phyloP scores from a whole-genome alignment of 2,329 filamentous ascomycete species.

The Aspergillus thermomutatus region DNA sequence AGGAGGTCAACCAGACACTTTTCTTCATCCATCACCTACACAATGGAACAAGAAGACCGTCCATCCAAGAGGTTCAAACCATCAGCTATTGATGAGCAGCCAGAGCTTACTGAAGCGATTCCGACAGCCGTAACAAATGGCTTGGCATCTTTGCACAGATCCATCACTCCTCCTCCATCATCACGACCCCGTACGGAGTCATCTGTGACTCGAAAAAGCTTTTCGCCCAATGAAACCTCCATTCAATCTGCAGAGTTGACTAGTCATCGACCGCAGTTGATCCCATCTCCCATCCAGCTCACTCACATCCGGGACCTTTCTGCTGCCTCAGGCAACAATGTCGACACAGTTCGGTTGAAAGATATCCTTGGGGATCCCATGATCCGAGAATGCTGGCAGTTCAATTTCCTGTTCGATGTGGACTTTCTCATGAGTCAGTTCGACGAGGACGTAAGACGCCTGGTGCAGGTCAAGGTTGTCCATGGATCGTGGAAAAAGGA shows the following conservation, averaged over 20 bases:
- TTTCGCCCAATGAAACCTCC: no score
- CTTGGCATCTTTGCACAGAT: slow-evolving; percentile 28
- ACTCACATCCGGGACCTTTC: slow-evolving; percentile 66
- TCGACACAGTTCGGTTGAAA: slow-evolving; percentile 61
- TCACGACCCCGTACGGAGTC: slow-evolving; percentile 6
- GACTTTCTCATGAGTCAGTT: slow-evolving; percentile 61
- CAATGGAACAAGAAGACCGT: background rate
- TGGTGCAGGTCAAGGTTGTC: slow-evolving; percentile 57
- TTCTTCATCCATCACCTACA: background rate
- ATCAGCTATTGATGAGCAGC: background rate
- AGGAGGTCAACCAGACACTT: background rate
- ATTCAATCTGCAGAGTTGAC: background rate
- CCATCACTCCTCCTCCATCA: slow-evolving; percentile 27
- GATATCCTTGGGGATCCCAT: slow-evolving; percentile 72
- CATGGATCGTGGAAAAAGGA: slow-evolving; percentile 68
- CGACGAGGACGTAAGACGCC: slow-evolving; percentile 52
- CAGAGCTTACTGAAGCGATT: background rate
- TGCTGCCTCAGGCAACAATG: slow-evolving; percentile 53
- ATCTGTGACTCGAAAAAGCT: background rate
- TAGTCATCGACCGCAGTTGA: slow-evolving; percentile 1
- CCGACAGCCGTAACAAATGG: background rate
- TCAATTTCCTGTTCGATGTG: slow-evolving; percentile 55
- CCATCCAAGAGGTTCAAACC: slow-evolving; percentile 13
- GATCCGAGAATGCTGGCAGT: slow-evolving; percentile 61
- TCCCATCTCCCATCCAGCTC: slow-evolving; percentile 67